phyloP scores from a whole-genome alignment of 2,329 filamentous ascomycete species.

The Microdochium nivale region DNA sequence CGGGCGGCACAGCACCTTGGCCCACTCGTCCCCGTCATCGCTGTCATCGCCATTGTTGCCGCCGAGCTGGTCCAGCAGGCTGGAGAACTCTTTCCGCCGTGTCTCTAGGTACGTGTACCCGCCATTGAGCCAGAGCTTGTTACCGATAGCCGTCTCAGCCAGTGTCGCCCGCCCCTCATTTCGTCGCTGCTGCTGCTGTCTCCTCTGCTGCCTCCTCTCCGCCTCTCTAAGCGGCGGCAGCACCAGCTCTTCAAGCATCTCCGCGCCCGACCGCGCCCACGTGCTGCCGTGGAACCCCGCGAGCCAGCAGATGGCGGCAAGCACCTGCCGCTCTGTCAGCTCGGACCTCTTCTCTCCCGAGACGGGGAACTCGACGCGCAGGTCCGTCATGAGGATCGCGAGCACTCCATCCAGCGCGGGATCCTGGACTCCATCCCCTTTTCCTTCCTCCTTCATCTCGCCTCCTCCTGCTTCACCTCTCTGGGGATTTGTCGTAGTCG shows the following conservation, averaged over 20 bases:
- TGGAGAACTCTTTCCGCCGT: conserved; percentile 44
- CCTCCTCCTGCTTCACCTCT: neutral
- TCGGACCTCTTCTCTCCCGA: conserved; percentile 43
- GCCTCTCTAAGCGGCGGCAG: conserved; percentile 48
- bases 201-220: conserved; percentile 14
- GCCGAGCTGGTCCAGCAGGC: conserved; percentile 30
- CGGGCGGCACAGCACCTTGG: conserved; percentile 32
- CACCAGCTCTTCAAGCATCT: conserved; percentile 26
- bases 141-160: conserved; percentile 6
- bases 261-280: conserved; percentile 32
- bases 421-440: conserved; percentile 11
- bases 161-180: neutral
- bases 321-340: conserved; percentile 37
- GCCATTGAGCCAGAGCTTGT: conserved; percentile 52
- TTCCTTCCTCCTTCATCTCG: neutral
- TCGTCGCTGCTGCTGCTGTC: neutral
- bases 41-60: too few relatives aligned
- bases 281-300: conserved; percentile 46
- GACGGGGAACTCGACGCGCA: conserved; percentile 43
- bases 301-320: conserved; percentile 52
- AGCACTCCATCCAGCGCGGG: conserved; percentile 26
- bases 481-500: conserved; percentile 14
- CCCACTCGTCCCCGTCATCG: conserved; percentile 43
- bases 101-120: conserved; percentile 64
- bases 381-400: conserved; percentile 50